A percentile compares a stretch with the other conserved stretches of the same genome.
Conservation (phyloP, 306 rosid genomes). For the Castanea crenata region DNA sequence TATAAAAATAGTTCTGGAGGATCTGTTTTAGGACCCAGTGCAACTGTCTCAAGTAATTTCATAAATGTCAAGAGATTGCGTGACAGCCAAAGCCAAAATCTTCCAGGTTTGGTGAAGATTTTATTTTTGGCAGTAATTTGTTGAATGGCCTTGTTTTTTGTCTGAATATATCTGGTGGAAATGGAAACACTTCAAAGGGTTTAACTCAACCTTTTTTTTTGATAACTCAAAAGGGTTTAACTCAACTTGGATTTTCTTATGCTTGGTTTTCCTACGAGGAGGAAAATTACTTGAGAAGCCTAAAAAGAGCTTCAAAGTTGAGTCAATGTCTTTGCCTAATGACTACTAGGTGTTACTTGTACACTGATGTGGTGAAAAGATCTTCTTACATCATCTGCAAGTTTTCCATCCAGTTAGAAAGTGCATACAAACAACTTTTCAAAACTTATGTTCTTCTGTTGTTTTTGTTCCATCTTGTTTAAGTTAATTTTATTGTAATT, state of each 20-base stretch:
- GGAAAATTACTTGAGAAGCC: neutral
- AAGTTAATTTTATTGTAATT: neutral
- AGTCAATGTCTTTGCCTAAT: neutral
- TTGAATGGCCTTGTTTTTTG: neutral
- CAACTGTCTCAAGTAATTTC: conserved; percentile 45
- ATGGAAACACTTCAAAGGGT: neutral
- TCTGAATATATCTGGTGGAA: neutral
- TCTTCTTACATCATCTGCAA: neutral
- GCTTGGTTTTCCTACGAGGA: neutral
- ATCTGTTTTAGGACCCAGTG: conserved; percentile 43
- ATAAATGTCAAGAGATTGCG: conserved; percentile 46
- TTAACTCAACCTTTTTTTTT: neutral
- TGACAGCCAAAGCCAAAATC: conserved; percentile 58
- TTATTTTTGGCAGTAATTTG: neutral
- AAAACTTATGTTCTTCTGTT: neutral
- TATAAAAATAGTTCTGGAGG: conserved; percentile 44
- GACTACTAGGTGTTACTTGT: neutral
- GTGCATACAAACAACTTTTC: neutral
- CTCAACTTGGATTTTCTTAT: neutral
- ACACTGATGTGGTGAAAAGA: neutral
- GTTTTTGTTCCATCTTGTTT: neutral
- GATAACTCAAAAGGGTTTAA: neutral
- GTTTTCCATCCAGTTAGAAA: neutral
- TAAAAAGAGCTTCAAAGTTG: neutral
- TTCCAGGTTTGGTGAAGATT: conserved; percentile 66